These are phyloP conservation scores for Rhizopogon sp. DNA, from an alignment of 768 basidiomycete genomes.

Conservation along the genomic window DNA sequence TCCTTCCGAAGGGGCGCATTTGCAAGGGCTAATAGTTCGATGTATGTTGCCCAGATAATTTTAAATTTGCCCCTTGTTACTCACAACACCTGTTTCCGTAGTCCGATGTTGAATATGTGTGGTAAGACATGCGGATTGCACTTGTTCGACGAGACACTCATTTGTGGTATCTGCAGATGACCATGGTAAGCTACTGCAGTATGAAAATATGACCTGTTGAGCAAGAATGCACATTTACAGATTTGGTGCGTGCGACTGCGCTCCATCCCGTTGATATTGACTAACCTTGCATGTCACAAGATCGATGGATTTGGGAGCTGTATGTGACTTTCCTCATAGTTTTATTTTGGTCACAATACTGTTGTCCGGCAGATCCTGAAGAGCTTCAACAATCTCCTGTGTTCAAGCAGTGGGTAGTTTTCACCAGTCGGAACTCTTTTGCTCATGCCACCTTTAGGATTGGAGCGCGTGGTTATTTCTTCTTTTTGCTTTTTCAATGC, in stretches of 20 bases:
- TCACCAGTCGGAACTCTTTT: neutral
- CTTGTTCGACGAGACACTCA: neutral
- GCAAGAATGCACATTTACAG: slow-evolving; percentile 24
- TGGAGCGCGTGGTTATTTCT: slow-evolving; percentile 84
- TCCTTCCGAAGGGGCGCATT: slow-evolving; percentile 86
- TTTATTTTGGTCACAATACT: slow-evolving; percentile 1
- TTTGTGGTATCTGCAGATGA: slow-evolving; percentile 48
- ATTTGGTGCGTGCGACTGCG: slow-evolving; percentile 36
- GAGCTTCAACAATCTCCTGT: slow-evolving; percentile 69
- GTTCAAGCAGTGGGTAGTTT: slow-evolving; percentile 51
- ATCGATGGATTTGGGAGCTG: slow-evolving; percentile 85
- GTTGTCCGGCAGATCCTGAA: slow-evolving; percentile 60
- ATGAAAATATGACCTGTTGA: slow-evolving; percentile 3
- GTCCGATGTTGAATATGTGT: slow-evolving; percentile 86
- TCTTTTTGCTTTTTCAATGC: slow-evolving; percentile 91
- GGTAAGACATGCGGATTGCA: slow-evolving; percentile 37
- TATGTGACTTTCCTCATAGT: slow-evolving; percentile 31
- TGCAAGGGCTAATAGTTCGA: slow-evolving; percentile 84
- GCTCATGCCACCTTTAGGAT: slow-evolving; percentile 41
- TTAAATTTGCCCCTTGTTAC: neutral
- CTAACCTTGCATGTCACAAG: slow-evolving; percentile 26
- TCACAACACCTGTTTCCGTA: slow-evolving; percentile 20
- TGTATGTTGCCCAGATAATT: slow-evolving; percentile 44
- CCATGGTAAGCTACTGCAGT: slow-evolving; percentile 49
- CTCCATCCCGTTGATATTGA: neutral